Evolutionary conservation across 2,329 filamentous ascomycete species (phyloP), one percentile per base, ranked within the genome.

Genomic region (Hypoxylon sp.): DNA sequence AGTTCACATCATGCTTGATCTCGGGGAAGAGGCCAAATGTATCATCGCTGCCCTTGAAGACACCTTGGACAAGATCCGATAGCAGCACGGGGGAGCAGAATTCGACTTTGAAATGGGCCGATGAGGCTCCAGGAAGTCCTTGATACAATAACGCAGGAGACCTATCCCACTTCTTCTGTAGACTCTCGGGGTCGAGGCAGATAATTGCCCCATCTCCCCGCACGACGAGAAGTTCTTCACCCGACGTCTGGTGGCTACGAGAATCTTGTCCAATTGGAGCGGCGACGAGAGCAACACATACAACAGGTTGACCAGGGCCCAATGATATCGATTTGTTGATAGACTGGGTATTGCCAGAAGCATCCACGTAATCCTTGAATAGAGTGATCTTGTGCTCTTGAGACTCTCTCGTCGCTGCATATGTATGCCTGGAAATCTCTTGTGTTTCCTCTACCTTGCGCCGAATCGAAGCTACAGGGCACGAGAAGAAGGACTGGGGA

Each of bases 401-500:
- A 0, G 81, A 79, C 56, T 86, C 82, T 64, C 81, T 80, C 0
- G 86, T 90, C 6, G 88, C 86, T 46, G 87, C 84, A 72, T 90
- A 91, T 2, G 89, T 91, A 74, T 88, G 88, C 72, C 89, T 84
- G 44, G 84, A 82, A 33, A 87, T 80, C 65, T 85, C 83, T 69
- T 79, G 84, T 61, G 79, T 81, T 22, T 82, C 82, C 10, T 84
- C 78, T 50, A 81, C 81, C 72, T 87, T 84, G 69, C 84, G 81
- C 71, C 88, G 84, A 46, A 90, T 77, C 14, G 89, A 91, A 77
- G 84, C 85, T 20, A 89, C 86, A 7, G 89, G 79, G 78, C 89
- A 91, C 60, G 88, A 88, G 76, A 91, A 90, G 57, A 83, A 84
- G 59, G 89, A 86, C 77, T 90, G 88, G 1, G 89, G 90, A 27